These are phyloP conservation scores for Paxillus ammoniavirescens DNA, from an alignment of 768 basidiomycete genomes.

Conservation along the genomic window DNA sequence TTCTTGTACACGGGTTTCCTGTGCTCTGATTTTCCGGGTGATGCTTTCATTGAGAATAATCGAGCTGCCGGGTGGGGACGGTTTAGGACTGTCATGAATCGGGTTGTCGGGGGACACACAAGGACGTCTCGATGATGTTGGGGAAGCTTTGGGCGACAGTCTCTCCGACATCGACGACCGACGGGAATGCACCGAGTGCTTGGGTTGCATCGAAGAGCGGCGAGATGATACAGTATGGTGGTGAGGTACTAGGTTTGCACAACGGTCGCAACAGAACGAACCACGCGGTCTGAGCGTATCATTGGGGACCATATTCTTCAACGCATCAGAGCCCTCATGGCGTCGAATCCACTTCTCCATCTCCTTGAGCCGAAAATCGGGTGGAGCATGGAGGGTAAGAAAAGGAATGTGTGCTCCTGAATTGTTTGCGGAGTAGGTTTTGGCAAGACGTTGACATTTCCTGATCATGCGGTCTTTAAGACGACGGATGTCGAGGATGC, in stretches of 20 bases:
- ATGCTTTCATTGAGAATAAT: constrained; percentile 6
- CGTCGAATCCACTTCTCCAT: constrained; percentile 76
- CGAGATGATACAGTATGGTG: constrained; percentile 27
- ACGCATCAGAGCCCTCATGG: constrained; percentile 33
- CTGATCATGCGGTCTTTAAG: constrained; percentile 82
- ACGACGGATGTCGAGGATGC: constrained; percentile 70
- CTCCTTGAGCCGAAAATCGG: constrained; percentile 73
- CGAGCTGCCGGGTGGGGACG: constrained; percentile 16
- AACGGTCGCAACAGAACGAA: constrained; percentile 34
- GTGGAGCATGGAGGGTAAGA: constrained; percentile 64
- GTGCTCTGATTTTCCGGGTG: constrained; percentile 8
- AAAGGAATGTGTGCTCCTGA: constrained; percentile 47
- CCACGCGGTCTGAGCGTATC: constrained; percentile 25
- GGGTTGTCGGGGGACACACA: constrained; percentile 9
- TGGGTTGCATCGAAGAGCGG: constrained; percentile 25
- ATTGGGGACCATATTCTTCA: constrained; percentile 18
- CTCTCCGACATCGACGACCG: constrained; percentile 26
- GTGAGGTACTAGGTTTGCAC: constrained; percentile 33
- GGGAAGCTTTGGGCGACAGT: constrained; percentile 4
- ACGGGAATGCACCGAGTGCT: constrained; percentile 19
- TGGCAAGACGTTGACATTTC: constrained; percentile 68
- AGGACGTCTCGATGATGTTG: constrained; percentile 19
- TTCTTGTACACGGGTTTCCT: constrained; percentile 20
- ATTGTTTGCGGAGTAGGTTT: constrained; percentile 38
- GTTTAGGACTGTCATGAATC: background rate